These are phyloP conservation scores for Microbotryomycetes sp. DNA, from an alignment of 1,284 basidiomycete genomes.

Conservation along the genomic window DNA sequence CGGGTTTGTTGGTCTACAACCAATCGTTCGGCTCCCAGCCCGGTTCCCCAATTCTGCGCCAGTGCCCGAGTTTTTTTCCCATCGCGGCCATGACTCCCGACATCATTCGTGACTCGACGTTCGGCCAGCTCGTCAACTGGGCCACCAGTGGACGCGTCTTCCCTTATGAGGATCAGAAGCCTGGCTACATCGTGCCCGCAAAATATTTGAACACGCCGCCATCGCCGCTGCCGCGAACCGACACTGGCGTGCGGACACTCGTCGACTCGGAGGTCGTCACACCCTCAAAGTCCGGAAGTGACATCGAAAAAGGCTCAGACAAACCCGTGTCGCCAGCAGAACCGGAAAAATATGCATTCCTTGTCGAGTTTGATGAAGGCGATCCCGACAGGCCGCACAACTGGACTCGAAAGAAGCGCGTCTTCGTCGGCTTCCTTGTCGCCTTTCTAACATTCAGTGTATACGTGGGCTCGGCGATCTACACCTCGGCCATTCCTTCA, in stretches of 20 bases:
- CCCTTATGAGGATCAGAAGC: background rate
- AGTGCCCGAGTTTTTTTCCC: too few relatives aligned
- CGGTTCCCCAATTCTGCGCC: too few relatives aligned
- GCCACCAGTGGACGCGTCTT: background rate
- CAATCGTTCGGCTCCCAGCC: too few relatives aligned
- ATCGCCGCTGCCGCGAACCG: background rate
- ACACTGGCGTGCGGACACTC: background rate
- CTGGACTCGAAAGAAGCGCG: constrained; percentile 37
- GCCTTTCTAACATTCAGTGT: constrained; percentile 40
- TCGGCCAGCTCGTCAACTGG: background rate
- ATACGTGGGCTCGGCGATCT: constrained; percentile 39
- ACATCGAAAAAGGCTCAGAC: background rate
- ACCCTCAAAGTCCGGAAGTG: background rate
- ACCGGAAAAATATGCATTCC: constrained; percentile 3
- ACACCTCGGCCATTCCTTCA: constrained; percentile 29
- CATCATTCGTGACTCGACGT: background rate
- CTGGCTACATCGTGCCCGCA: background rate
- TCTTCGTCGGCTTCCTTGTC: constrained; percentile 36
- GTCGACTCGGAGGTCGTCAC: background rate
- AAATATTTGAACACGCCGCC: background rate
- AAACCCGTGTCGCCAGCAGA: background rate
- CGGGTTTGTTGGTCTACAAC: too few relatives aligned
- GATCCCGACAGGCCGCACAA: constrained; percentile 42
- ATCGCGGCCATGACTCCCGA: background rate
- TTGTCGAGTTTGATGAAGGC: constrained; percentile 37